phyloP scores from a whole-genome alignment of 257 asterid genomes.

The Pogostemon cablin region DNA sequence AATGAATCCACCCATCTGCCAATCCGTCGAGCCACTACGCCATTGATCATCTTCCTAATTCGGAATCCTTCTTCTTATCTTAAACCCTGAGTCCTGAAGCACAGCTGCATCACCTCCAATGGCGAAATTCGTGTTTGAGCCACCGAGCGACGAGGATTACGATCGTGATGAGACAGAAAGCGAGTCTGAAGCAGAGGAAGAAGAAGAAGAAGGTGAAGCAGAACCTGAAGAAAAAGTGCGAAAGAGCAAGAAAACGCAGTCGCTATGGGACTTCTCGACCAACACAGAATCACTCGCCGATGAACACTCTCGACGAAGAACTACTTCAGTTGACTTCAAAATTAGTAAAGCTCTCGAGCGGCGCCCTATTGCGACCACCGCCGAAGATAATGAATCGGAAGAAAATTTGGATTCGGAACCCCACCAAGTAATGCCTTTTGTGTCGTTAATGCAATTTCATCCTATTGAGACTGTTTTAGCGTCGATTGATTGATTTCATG shows the following conservation, averaged over 20 bases:
- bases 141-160: conserved; percentile 88
- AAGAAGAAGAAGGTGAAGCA: conserved; percentile 42
- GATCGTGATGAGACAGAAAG: conserved; percentile 33
- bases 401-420: conserved; percentile 53
- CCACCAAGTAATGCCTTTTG: conserved; percentile 52
- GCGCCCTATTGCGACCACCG: conserved; percentile 42
- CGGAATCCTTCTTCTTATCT: neutral
- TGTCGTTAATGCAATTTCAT: neutral
- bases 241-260: conserved; percentile 55
- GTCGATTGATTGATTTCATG: conserved; percentile 14
- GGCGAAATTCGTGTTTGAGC: conserved; percentile 72
- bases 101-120: conserved; percentile 37
- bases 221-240: conserved; percentile 28
- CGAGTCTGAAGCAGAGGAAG: conserved; percentile 41
- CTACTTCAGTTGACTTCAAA: conserved; percentile 82
- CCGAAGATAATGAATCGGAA: conserved; percentile 41
- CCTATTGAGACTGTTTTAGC: neutral
- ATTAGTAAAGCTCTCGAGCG: conserved; percentile 61
- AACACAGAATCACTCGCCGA: conserved; percentile 79
- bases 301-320: conserved; percentile 75
- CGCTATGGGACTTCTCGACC: conserved; percentile 97
- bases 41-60: neutral
- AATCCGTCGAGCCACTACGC: too few relatives aligned
- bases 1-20: too few relatives aligned
- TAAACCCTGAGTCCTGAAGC: conserved; percentile 34